phyloP scores from a whole-genome alignment of 139 green algal species.

The Chlamydomonas applanata region DNA sequence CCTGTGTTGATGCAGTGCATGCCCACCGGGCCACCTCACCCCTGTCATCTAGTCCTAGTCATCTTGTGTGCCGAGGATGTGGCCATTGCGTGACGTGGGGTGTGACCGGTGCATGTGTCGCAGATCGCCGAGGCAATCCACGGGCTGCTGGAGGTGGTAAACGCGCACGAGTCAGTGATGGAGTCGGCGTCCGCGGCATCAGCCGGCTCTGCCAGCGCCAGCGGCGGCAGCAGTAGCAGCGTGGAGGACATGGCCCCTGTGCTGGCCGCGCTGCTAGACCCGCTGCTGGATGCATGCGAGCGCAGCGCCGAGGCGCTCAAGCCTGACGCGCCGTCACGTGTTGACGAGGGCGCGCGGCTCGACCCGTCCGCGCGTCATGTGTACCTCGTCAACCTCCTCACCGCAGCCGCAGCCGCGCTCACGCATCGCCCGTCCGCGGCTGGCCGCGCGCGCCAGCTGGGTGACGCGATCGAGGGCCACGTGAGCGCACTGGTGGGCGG shows the following conservation, averaged over 20 bases:
- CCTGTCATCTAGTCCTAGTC: too few relatives aligned
- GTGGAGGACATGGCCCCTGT: conserved; percentile 39
- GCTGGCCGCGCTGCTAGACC: conserved; percentile 65
- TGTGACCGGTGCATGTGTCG: background rate
- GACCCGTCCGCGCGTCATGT: conserved; percentile 55
- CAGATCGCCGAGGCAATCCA: conserved; percentile 65
- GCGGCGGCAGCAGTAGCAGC: background rate
- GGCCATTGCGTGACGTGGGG: background rate
- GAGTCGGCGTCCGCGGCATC: too few relatives aligned
- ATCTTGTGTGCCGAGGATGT: background rate
- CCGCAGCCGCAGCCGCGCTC: conserved; percentile 37
- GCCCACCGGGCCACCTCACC: too few relatives aligned
- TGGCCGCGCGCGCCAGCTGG: conserved; percentile 18
- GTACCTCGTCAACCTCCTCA: conserved; percentile 81
- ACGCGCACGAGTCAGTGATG: conserved; percentile 57
- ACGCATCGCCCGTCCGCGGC: conserved; percentile 20
- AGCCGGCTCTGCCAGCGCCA: background rate
- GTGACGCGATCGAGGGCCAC: conserved; percentile 49
- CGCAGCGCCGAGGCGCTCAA: conserved; percentile 53
- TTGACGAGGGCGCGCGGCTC: conserved; percentile 48
- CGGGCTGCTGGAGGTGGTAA: conserved; percentile 63
- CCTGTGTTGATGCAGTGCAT: too few relatives aligned
- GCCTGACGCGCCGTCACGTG: conserved; percentile 38
- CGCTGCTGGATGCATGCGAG: conserved; percentile 65
- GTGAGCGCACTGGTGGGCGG: conserved; percentile 49